These are phyloP conservation scores for Apiospora hydei DNA, from an alignment of 2,329 filamentous ascomycete genomes.

Conservation along the genomic window DNA sequence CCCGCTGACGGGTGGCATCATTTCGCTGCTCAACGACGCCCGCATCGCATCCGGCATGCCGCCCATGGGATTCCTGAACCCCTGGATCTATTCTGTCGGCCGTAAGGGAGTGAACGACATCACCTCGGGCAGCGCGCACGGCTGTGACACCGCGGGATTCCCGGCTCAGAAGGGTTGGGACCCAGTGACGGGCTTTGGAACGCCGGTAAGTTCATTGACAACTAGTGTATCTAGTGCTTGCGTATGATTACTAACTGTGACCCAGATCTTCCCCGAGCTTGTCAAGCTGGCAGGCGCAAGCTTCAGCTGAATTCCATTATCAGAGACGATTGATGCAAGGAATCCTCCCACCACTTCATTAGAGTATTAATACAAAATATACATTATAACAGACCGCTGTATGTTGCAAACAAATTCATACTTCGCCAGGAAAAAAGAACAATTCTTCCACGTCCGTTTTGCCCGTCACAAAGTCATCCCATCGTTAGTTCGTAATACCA, in stretches of 20 bases:
- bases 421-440: neutral
- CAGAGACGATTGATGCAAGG: neutral
- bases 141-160: constrained; percentile 42
- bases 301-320: neutral
- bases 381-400: neutral
- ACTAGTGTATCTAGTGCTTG: neutral
- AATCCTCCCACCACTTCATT: neutral
- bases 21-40: constrained; percentile 70
- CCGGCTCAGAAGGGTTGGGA: constrained; percentile 44
- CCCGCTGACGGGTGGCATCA: constrained; percentile 68
- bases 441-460: neutral
- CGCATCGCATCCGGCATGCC: constrained; percentile 61
- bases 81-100: constrained; percentile 59
- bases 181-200: constrained; percentile 46
- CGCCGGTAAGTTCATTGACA: constrained; percentile 33
- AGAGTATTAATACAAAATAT: neutral
- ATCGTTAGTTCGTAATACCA: neutral
- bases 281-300: neutral
- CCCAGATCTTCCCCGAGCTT: neutral
- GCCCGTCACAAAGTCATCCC: neutral
- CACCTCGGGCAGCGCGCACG: constrained; percentile 41
- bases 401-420: neutral
- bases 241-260: neutral
- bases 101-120: constrained; percentile 46
- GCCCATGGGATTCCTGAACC: constrained; percentile 66